Conservation (phyloP, 179 eudicot genomes). For the Pouteria campechiana region DNA sequence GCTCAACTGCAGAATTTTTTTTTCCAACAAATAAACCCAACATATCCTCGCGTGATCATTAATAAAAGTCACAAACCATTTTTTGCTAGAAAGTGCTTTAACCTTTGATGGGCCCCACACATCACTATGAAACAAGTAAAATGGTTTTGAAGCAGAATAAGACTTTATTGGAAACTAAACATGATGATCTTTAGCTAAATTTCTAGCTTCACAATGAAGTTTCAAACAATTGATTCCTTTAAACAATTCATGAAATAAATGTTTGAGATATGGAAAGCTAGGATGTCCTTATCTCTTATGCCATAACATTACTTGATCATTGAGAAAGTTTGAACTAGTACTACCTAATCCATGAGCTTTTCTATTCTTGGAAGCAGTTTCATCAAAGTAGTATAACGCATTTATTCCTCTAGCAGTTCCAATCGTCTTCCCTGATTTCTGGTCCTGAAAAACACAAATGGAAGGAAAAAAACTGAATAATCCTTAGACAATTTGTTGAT, state of each 20-base stretch:
- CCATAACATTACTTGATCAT: neutral
- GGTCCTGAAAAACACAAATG: slow-evolving; percentile 1
- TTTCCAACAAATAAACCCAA: slow-evolving; percentile 2
- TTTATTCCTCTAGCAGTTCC: slow-evolving; percentile 4
- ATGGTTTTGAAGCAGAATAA: too few relatives aligned
- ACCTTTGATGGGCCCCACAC: neutral
- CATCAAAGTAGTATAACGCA: slow-evolving; percentile 1
- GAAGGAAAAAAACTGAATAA: neutral
- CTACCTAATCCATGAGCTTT: neutral
- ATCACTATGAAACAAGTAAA: slow-evolving; percentile 1
- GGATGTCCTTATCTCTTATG: neutral
- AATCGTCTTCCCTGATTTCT: slow-evolving; percentile 5
- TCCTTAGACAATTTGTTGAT: slow-evolving; percentile 1
- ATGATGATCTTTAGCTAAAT: neutral
- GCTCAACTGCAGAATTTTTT: neutral
- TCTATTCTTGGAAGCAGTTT: neutral
- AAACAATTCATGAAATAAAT: slow-evolving; percentile 1
- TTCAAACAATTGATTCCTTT: neutral
- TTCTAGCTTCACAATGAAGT: neutral
- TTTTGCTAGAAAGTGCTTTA: neutral
- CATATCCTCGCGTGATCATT: neutral
- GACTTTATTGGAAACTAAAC: neutral
- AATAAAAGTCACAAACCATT: slow-evolving; percentile 1
- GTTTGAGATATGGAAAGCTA: neutral
- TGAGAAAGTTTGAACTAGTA: neutral